Conservation (phyloP, 2,329 filamentous ascomycete species). For the Dothideomycetes sp. region DNA sequence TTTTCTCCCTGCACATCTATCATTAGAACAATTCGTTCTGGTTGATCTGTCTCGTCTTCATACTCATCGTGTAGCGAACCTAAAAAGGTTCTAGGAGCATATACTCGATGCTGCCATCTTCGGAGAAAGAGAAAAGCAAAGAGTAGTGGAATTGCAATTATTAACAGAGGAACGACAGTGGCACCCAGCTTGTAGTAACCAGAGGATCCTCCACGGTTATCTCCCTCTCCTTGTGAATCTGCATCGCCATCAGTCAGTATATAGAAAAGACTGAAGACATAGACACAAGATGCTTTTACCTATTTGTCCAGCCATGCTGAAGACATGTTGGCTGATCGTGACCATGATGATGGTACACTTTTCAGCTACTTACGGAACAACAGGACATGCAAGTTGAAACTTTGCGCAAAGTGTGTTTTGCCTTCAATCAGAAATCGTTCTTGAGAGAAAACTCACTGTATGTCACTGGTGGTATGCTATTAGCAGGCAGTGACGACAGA, state of each 20-base stretch:
- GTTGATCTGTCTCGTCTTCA: background rate
- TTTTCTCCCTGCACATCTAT: slow-evolving; percentile 32
- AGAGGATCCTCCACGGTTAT: slow-evolving; percentile 8
- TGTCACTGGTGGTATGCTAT: too few species aligned
- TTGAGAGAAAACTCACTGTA: too few species aligned
- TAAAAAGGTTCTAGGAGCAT: slow-evolving; percentile 23
- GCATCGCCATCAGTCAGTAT: background rate
- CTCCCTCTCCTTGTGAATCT: slow-evolving; percentile 3
- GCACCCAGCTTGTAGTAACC: slow-evolving; percentile 29
- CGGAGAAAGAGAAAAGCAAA: slow-evolving; percentile 39
- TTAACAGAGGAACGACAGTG: slow-evolving; percentile 39
- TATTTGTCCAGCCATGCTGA: too few species aligned
- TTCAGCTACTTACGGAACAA: too few species aligned
- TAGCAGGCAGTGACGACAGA: too few species aligned
- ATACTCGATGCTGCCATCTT: slow-evolving; percentile 33
- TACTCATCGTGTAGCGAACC: slow-evolving; percentile 15
- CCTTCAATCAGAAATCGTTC: too few species aligned
- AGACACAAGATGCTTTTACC: too few species aligned
- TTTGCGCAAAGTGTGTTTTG: too few species aligned
- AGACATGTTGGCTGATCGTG: too few species aligned
- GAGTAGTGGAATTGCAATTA: slow-evolving; percentile 37
- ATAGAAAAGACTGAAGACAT: too few species aligned
- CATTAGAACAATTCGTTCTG: slow-evolving; percentile 8
- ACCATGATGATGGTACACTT: too few species aligned
- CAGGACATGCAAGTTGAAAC: too few species aligned